Conservation (phyloP, 306 rosid genomes). For the Ammopiptanthus mongolicus region DNA sequence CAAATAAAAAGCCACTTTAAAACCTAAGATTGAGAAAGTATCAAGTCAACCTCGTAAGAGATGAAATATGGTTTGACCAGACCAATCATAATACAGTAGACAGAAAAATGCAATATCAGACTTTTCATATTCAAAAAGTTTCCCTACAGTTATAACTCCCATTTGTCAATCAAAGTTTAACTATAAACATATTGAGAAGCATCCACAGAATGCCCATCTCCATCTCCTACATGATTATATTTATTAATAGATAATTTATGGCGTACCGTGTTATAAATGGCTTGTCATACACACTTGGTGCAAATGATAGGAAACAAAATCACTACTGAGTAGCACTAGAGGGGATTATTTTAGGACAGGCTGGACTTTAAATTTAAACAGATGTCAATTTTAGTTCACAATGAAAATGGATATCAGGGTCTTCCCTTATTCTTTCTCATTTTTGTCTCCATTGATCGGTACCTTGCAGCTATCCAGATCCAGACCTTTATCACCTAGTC, state of each 20-base stretch:
- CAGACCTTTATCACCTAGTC: background rate
- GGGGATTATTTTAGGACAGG: background rate
- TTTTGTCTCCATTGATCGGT: no score
- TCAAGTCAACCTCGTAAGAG: background rate
- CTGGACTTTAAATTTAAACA: no score
- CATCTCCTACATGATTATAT: background rate
- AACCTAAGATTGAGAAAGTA: slow-evolving; percentile 22
- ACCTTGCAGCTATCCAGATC: slow-evolving; percentile 3
- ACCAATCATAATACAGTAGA: background rate
- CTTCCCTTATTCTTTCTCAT: background rate
- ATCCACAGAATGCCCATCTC: slow-evolving; percentile 4
- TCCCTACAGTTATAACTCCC: background rate
- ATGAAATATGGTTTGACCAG: slow-evolving; percentile 5
- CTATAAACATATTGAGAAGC: slow-evolving; percentile 11
- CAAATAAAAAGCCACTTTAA: slow-evolving; percentile 28
- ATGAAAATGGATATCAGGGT: background rate
- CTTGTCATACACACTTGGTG: background rate
- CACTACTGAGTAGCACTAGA: slow-evolving; percentile 2
- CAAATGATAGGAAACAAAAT: slow-evolving; percentile 11
- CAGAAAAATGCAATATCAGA: background rate
- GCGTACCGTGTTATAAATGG: slow-evolving; percentile 1
- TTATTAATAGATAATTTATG: background rate
- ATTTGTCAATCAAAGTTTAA: background rate
- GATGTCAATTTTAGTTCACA: background rate
- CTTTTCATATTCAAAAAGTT: background rate